These are phyloP conservation scores for Clavispora santaluciae DNA, from an alignment of 805 yeast species.

Conservation along the genomic window DNA sequence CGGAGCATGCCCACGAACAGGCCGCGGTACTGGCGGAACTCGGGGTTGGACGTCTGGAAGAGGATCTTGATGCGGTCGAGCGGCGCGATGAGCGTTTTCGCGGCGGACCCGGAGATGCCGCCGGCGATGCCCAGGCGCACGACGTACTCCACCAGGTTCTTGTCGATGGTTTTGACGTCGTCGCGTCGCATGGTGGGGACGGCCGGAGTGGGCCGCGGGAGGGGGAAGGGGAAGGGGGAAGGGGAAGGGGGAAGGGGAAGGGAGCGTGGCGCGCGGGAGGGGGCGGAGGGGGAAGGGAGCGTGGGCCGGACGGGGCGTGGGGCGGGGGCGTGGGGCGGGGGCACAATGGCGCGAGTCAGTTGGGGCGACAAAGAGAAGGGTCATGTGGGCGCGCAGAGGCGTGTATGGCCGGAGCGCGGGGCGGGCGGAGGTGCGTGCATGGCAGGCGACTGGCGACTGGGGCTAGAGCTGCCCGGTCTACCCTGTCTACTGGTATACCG, in stretches of 20 bases:
- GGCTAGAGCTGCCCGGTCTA: too few species aligned
- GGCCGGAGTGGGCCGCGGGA: not conserved
- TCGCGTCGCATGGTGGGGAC: not conserved
- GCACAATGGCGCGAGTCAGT: too few species aligned
- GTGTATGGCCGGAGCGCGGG: too few species aligned
- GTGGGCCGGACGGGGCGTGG: too few species aligned
- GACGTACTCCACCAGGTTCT: conserved; percentile 72
- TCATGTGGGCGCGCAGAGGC: too few species aligned
- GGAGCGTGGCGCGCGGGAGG: not conserved
- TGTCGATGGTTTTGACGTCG: conserved; percentile 46
- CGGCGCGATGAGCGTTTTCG: conserved; percentile 93
- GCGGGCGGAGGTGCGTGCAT: too few species aligned
- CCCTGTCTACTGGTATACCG: too few species aligned
- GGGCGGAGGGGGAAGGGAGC: too few species aligned
- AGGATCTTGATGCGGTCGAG: conserved; percentile 90
- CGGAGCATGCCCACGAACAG: conserved; percentile 67
- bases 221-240: not conserved
- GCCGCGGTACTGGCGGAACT: conserved; percentile 74
- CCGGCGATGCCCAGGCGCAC: conserved; percentile 87
- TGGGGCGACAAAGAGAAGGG: too few species aligned
- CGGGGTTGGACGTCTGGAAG: conserved; percentile 93
- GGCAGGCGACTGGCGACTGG: too few species aligned
- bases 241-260: not conserved
- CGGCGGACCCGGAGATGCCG: conserved; percentile 94
- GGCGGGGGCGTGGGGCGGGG: too few species aligned